phyloP scores from a whole-genome alignment of 768 basidiomycete genomes.

The Leucocoprinus birnbaumii region DNA sequence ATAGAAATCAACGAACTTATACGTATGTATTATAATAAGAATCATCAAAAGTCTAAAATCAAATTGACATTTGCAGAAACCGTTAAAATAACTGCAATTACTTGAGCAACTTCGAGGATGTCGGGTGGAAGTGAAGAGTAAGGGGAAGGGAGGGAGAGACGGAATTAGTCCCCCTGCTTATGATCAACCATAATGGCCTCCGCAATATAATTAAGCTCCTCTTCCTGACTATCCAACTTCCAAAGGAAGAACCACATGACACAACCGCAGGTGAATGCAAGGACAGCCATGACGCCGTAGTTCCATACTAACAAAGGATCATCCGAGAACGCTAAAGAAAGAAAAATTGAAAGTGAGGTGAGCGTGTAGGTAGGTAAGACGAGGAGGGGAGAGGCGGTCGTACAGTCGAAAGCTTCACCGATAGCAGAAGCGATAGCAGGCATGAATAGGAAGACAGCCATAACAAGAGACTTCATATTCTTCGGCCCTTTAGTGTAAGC shows the following conservation, averaged over 20 bases:
- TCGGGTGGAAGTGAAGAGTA: no score
- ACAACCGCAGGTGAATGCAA: constrained; percentile 49
- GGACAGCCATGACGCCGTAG: constrained; percentile 56
- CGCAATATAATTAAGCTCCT: constrained; percentile 47
- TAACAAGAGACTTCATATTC: constrained; percentile 86
- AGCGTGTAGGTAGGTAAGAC: no score
- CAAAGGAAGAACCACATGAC: constrained; percentile 55
- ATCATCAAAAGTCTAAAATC: no score
- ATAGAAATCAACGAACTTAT: no score
- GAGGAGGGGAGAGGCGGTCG: constrained; percentile 28
- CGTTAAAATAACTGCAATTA: no score
- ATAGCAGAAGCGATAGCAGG: constrained; percentile 58
- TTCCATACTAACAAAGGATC: constrained; percentile 80
- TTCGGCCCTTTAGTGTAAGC: constrained; percentile 90
- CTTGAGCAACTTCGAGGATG: no score
- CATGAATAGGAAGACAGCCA: constrained; percentile 63
- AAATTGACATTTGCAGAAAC: no score
- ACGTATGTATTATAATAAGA: no score
- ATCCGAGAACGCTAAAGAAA: constrained; percentile 50
- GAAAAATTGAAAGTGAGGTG: background rate
- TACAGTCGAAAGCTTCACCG: constrained; percentile 71
- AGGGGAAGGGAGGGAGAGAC: no score
- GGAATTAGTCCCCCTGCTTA: background rate
- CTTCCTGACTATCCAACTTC: constrained; percentile 60
- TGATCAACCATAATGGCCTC: constrained; percentile 4